Conservation (phyloP, 371 early-diverging fungal genomes). For the Smittium mucronatum region DNA sequence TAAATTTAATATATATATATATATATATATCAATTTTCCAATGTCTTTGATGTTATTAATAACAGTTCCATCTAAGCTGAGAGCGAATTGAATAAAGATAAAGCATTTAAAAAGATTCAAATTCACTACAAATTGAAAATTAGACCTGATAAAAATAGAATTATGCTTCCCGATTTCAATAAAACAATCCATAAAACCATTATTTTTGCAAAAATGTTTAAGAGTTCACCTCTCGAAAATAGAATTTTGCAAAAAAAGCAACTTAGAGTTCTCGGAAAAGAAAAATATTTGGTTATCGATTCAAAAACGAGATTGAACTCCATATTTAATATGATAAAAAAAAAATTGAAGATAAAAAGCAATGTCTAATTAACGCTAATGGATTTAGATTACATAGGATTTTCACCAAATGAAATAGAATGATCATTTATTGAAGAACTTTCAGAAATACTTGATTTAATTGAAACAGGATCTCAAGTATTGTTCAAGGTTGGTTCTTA, state of each 20-base stretch:
- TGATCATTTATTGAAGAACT: background rate
- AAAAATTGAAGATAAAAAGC: background rate
- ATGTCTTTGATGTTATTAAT: background rate
- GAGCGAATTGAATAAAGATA: background rate
- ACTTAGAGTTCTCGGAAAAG: background rate
- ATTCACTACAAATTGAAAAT: background rate
- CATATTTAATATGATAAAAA: background rate
- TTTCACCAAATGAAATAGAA: no score
- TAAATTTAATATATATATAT: background rate
- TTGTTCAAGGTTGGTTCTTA: background rate
- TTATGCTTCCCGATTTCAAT: background rate
- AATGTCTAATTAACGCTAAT: background rate
- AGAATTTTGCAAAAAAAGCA: background rate
- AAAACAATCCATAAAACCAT: background rate
- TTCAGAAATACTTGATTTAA: background rate
- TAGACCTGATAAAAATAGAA: no score
- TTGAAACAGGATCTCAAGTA: background rate
- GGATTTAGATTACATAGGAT: background rate
- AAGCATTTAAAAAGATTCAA: background rate
- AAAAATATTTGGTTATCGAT: background rate
- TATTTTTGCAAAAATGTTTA: no score
- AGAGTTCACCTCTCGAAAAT: background rate
- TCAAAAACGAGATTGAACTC: background rate
- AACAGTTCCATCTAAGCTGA: background rate
- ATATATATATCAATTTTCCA: background rate